These are phyloP conservation scores for Casaregolazyma lundiana DNA, from an alignment of 1,139 yeast genomes.

Conservation along the genomic window DNA sequence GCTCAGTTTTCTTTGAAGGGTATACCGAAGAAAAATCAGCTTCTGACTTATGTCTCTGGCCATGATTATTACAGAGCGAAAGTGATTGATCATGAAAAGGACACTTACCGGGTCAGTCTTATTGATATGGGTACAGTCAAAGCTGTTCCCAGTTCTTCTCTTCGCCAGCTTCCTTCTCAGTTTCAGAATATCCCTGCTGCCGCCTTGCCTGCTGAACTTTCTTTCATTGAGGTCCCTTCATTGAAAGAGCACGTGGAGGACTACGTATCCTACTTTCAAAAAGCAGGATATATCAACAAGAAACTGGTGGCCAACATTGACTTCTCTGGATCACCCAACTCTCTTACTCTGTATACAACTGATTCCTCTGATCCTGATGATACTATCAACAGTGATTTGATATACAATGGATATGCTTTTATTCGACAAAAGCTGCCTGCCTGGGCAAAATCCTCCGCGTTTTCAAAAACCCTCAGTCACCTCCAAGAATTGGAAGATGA, in stretches of 20 bases:
- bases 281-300: conserved; percentile 45
- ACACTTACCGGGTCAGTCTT: conserved; percentile 48
- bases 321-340: conserved; percentile 40
- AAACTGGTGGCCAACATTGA: conserved; percentile 54
- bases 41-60: conserved; percentile 51
- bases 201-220: conserved; percentile 54
- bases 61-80: conserved; percentile 60
- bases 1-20: conserved; percentile 25
- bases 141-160: conserved; percentile 41
- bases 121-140: conserved; percentile 64
- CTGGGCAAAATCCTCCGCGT: conserved; percentile 36
- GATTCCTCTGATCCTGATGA: conserved; percentile 54
- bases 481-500: conserved; percentile 41
- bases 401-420: conserved; percentile 61
- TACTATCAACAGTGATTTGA: conserved; percentile 60
- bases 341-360: conserved; percentile 56
- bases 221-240: conserved; percentile 58
- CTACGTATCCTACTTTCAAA: conserved; percentile 55
- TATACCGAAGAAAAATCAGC: conserved; percentile 53
- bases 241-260: conserved; percentile 52
- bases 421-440: conserved; percentile 43
- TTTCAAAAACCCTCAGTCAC: conserved; percentile 26
- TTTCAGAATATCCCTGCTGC: conserved; percentile 49
- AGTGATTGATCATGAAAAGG: conserved; percentile 48
- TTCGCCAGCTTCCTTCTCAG: conserved; percentile 54